Evolutionary conservation across 345 rosid species (phyloP).

Genomic region (thale cress (Arabidopsis thaliana)): TAIR10.1 NC_003070.9:10555501-10556000

Average conservation of each 20-base stretch:
- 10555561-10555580: neutral
- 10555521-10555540: slow-evolving; percentile 2
- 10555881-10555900: slow-evolving; percentile 24
- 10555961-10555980: slow-evolving; percentile 13
- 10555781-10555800: neutral
- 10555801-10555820: slow-evolving; percentile 5
- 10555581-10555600: neutral
- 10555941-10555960: slow-evolving; percentile 16
- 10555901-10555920: slow-evolving; percentile 23
- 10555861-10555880: neutral
- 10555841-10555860: neutral
- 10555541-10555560: neutral
- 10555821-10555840: slow-evolving; percentile 8
- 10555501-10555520: neutral
- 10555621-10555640: neutral
- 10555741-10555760: neutral
- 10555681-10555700: too few species aligned
- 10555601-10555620: neutral
- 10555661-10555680: too few species aligned
- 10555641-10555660: neutral
- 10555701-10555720: neutral
- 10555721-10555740: neutral
- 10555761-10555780: neutral
- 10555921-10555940: slow-evolving; percentile 13
- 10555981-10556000: slow-evolving; percentile 23